These are phyloP conservation scores for Torulaspora microellipsoides DNA, from an alignment of 805 yeast species.

Conservation along the genomic window DNA sequence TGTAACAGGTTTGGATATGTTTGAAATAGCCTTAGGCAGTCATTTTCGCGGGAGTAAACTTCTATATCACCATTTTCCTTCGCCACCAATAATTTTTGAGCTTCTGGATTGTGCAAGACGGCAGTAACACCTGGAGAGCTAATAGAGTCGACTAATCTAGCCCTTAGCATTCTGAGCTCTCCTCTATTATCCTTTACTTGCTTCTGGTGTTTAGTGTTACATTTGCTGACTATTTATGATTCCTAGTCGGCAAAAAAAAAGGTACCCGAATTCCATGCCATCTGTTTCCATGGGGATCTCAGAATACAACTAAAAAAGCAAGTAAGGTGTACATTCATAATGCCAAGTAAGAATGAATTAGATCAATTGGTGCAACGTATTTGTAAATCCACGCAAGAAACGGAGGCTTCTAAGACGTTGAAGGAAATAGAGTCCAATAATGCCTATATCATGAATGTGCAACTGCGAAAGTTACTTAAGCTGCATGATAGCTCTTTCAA, in stretches of 20 bases:
- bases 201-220: too few species aligned
- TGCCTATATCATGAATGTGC: constrained; percentile 25
- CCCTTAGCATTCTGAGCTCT: constrained; percentile 19
- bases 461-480: constrained; percentile 24
- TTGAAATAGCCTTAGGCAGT: constrained; percentile 23
- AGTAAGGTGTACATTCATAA: neutral
- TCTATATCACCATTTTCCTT: constrained; percentile 28
- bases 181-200: too few species aligned
- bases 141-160: constrained; percentile 19
- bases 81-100: constrained; percentile 26
- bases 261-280: too few species aligned
- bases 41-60: constrained; percentile 27
- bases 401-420: constrained; percentile 17
- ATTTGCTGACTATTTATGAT: neutral
- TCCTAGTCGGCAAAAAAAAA: too few species aligned
- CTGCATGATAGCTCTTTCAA: constrained; percentile 29
- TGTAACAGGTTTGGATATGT: constrained; percentile 27
- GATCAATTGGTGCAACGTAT: constrained; percentile 14
- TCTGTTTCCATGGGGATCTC: too few species aligned
- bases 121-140: constrained; percentile 23
- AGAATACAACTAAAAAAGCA: too few species aligned
- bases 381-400: constrained; percentile 14
- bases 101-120: constrained; percentile 23
- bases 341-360: constrained; percentile 10
- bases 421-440: constrained; percentile 28